Evolutionary conservation across 345 rosid species (phyloP), one percentile per base, ranked within the genome.

Genomic region (Erodium maritimum): DNA sequence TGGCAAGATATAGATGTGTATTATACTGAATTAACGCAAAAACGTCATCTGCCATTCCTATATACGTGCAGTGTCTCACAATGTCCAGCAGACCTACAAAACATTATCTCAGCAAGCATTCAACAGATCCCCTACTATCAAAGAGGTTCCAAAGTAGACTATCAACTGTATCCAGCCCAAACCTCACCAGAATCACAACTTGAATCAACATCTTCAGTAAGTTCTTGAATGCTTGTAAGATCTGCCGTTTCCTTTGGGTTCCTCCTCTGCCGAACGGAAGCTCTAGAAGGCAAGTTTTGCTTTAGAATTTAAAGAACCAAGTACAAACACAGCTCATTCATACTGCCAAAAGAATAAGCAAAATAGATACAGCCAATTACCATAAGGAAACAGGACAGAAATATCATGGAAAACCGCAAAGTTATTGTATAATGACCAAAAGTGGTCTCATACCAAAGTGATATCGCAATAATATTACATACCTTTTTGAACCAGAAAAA

Each of bases 31-130:
- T 75, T 73, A 91, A 73, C 57, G 94, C 96, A 74, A 80, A 85
- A 72, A 73, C 76, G 71, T 88, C 94, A 78, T 93, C 94, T 25
- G 89, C 95, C 99, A 93, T 89, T 69, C 99, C 99, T 72, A 93
- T 78, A 78, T 81, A 93, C 4, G 93, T 83, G 79, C 96, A 81
- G 18, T 85, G 77, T 61, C 80, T 79, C 20, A 86, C 77, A 62
- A 81, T 75, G 55, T 89, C 96, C 77, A 86, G 79, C 67, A 93
- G 69, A 70, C 86, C 98, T 91, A 62, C 60, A 66, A 34, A 67
- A 66, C 42, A 46, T 74, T 56, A 56, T n/a, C 62, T 56, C 45
- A 70, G 55, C 29, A 22, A 16, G 60, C 29, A 23, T 23, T 8
- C 48, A 20, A 48, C 22, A 55, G 37, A 54, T 64, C 57, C 42